phyloP scores from a whole-genome alignment of 495 filamentous ascomycete species.

The Podospora conica region DNA sequence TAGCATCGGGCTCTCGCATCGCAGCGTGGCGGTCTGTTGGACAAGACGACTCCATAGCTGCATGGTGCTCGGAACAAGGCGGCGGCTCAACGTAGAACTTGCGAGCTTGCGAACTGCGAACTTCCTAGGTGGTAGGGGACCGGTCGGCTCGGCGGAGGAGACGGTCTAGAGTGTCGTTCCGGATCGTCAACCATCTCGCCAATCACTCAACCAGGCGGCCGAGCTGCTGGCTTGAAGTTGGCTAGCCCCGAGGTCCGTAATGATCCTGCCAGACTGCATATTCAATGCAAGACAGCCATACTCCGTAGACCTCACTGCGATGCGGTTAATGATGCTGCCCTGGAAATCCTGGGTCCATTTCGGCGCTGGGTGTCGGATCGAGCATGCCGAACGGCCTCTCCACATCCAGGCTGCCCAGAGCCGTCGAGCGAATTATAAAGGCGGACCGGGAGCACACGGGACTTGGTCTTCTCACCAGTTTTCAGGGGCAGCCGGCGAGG shows the following conservation, averaged over 20 bases:
- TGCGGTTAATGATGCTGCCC: background rate
- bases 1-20: slow-evolving; percentile 6
- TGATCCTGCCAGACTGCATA: background rate
- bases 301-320: background rate
- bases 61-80: background rate
- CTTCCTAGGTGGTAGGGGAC: no score
- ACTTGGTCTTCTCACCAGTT: background rate
- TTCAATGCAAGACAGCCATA: background rate
- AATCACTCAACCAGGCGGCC: background rate
- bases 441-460: background rate
- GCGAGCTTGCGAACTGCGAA: no score
- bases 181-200: background rate
- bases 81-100: background rate
- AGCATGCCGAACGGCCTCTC: background rate
- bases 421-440: background rate
- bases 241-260: background rate
- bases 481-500: background rate
- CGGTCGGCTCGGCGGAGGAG: background rate
- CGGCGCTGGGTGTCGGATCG: background rate
- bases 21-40: background rate
- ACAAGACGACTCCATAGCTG: slow-evolving; percentile 5
- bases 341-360: background rate
- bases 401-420: background rate
- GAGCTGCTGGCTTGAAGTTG: no score
- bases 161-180: background rate